Conservation (phyloP, 2,329 filamentous ascomycete species). For the Seiridium unicorne region DNA sequence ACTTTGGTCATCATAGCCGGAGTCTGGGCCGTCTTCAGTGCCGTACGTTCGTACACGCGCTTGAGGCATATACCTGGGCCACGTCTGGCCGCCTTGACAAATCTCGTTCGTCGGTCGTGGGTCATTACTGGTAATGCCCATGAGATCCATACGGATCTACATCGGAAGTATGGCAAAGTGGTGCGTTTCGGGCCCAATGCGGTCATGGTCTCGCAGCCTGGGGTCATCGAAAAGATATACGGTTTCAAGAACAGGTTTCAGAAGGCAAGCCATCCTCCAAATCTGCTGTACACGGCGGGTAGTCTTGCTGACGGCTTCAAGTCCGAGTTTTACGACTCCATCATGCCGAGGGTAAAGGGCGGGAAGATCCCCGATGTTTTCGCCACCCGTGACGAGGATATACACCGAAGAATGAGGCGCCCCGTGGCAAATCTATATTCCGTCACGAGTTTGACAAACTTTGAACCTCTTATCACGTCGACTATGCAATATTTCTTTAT, state of each 20-base stretch:
- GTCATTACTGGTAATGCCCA: background rate
- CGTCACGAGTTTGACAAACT: background rate
- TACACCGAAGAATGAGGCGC: background rate
- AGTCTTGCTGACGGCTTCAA: no score
- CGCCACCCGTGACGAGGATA: background rate
- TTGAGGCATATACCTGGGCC: background rate
- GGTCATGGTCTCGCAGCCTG: background rate
- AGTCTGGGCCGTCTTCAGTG: no score
- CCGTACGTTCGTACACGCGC: no score
- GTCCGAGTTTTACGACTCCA: background rate
- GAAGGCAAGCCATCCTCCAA: background rate
- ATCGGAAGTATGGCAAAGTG: background rate
- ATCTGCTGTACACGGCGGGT: no score
- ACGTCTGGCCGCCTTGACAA: background rate
- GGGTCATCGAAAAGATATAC: background rate
- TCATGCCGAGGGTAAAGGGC: background rate
- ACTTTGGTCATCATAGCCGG: no score
- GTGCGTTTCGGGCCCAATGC: conserved; percentile 1
- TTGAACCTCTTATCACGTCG: background rate
- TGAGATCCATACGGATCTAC: background rate
- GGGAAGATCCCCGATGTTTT: background rate
- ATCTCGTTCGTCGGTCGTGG: background rate
- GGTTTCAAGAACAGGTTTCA: background rate
- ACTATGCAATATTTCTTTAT: background rate
- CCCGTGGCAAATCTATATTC: background rate